Conservation (phyloP, 805 yeast genomes). For the Ogataea wickerhamii region DNA sequence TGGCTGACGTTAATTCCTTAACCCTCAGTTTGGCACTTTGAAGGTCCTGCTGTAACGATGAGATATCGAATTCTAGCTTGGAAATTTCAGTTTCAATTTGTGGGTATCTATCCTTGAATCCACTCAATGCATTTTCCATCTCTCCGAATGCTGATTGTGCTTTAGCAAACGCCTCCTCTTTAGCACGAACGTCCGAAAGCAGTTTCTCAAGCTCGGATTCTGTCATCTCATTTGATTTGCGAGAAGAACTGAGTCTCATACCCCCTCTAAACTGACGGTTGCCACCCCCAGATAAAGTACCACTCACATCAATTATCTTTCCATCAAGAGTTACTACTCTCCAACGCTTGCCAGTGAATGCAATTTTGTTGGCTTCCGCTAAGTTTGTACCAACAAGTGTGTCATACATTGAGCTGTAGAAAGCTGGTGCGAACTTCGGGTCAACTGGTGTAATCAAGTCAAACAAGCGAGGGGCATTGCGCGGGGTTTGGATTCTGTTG, state of each 20-base stretch:
- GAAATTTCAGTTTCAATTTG: constrained; percentile 60
- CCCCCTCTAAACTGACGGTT: constrained; percentile 64
- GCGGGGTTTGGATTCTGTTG: constrained; percentile 63
- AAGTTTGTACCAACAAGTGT: constrained; percentile 82
- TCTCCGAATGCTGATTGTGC: constrained; percentile 50
- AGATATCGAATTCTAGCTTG: constrained; percentile 59
- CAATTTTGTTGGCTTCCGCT: constrained; percentile 79
- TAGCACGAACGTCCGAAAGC: constrained; percentile 46
- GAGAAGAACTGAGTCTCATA: constrained; percentile 54
- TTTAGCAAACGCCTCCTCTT: constrained; percentile 51
- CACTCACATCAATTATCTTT: constrained; percentile 84
- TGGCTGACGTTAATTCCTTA: constrained; percentile 31
- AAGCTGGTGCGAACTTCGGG: constrained; percentile 75
- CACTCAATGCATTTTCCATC: constrained; percentile 57
- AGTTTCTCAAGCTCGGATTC: constrained; percentile 55
- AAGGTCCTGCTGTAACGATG: constrained; percentile 53
- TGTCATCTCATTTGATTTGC: constrained; percentile 34
- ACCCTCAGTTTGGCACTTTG: constrained; percentile 43
- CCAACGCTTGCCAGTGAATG: constrained; percentile 76
- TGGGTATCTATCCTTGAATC: constrained; percentile 64
- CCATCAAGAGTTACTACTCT: constrained; percentile 94
- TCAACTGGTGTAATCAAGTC: constrained; percentile 74
- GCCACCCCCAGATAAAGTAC: constrained; percentile 98
- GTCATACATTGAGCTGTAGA: constrained; percentile 80
- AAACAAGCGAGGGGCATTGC: constrained; percentile 72